These are phyloP conservation scores for Collybia sordida DNA, from an alignment of 768 basidiomycete species.

Conservation along the genomic window DNA sequence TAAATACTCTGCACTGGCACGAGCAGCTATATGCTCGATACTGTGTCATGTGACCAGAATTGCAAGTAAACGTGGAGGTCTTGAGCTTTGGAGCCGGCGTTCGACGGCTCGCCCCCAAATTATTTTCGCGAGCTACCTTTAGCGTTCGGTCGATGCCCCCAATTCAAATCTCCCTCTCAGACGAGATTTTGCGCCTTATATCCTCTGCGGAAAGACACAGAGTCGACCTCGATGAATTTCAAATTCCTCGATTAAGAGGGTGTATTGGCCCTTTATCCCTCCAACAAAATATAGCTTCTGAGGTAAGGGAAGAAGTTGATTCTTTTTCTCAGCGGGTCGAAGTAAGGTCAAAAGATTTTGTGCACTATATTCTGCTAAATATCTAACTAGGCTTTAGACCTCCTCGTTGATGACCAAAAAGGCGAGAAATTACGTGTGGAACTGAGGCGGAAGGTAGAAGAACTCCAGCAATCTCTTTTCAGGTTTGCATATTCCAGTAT, in stretches of 20 bases:
- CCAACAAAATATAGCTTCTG: constrained; percentile 74
- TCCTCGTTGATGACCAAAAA: constrained; percentile 72
- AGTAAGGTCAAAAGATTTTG: constrained; percentile 32
- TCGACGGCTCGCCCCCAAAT: too few relatives aligned
- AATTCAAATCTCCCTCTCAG: constrained; percentile 51
- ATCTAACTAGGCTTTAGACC: constrained; percentile 56
- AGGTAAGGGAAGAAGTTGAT: constrained; percentile 76
- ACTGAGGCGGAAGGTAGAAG: constrained; percentile 48
- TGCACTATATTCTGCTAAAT: constrained; percentile 3
- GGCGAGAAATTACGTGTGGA: constrained; percentile 51
- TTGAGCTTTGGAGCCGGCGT: too few relatives aligned
- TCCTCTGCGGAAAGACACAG: constrained; percentile 53
- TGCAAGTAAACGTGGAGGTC: too few relatives aligned
- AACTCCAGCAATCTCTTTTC: constrained; percentile 44
- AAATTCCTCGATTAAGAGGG: constrained; percentile 69
- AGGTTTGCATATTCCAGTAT: constrained; percentile 35
- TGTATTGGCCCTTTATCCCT: constrained; percentile 68
- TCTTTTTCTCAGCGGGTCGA: constrained; percentile 65
- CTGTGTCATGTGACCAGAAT: too few relatives aligned
- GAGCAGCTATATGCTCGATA: too few relatives aligned
- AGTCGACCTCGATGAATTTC: constrained; percentile 64
- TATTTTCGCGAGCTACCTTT: too few relatives aligned
- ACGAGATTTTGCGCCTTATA: constrained; percentile 50
- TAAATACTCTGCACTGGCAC: too few relatives aligned
- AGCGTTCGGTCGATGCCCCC: too few relatives aligned